Evolutionary conservation across 1,284 basidiomycete species (phyloP).

Genomic region (Malassezia dermatis): DNA sequence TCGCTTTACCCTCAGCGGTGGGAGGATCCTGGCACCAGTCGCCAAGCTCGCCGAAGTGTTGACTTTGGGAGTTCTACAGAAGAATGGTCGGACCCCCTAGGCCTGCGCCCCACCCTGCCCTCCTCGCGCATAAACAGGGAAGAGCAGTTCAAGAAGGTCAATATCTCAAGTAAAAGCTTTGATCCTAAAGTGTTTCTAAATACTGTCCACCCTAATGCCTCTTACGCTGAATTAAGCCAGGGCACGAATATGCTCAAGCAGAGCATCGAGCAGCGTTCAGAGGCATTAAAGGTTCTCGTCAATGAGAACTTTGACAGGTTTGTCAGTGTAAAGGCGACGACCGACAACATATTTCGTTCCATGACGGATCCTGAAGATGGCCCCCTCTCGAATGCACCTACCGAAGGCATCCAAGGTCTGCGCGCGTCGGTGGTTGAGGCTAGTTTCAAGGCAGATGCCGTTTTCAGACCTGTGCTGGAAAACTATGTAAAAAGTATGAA

Average conservation of each 20-base stretch:
- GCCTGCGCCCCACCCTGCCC: constrained; percentile 50
- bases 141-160: constrained; percentile 28
- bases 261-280: constrained; percentile 55
- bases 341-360: constrained; percentile 77
- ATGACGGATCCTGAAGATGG: constrained; percentile 66
- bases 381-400: constrained; percentile 63
- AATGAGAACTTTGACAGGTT: constrained; percentile 98
- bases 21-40: constrained; percentile 23
- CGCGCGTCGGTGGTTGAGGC: constrained; percentile 56
- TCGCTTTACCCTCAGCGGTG: constrained; percentile 46
- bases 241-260: constrained; percentile 32
- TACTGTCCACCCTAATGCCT: constrained; percentile 85
- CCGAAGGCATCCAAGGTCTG: constrained; percentile 73
- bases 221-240: constrained; percentile 71
- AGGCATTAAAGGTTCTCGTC: constrained; percentile 84
- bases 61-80: constrained; percentile 11
- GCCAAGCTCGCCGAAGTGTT: not conserved
- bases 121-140: constrained; percentile 22
- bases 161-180: constrained; percentile 73
- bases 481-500: constrained; percentile 90
- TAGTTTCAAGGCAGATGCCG: constrained; percentile 80
- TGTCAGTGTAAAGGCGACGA: constrained; percentile 90
- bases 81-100: constrained; percentile 46
- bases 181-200: constrained; percentile 89
- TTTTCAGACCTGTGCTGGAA: constrained; percentile 90